Conservation (phyloP, 1,284 basidiomycete genomes). For the Golubevia pallescens region DNA sequence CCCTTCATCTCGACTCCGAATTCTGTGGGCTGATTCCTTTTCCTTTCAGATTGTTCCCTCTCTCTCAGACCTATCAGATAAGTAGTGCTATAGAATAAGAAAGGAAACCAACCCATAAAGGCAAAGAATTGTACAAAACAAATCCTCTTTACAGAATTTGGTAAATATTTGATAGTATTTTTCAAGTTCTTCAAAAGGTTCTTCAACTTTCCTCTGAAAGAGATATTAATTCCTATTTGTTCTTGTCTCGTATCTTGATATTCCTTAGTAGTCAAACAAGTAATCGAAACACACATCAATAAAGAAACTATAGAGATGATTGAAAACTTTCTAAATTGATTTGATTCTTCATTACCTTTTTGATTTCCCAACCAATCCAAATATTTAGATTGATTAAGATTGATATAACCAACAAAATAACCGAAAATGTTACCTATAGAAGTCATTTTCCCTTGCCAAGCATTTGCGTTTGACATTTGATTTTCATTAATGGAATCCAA, state of each 20-base stretch:
- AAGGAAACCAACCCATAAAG: slow-evolving; percentile 79
- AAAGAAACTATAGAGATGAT: slow-evolving; percentile 82
- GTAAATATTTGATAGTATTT: slow-evolving; percentile 34
- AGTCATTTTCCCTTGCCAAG: slow-evolving; percentile 96
- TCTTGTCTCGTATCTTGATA: neutral
- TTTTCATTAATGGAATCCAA: slow-evolving; percentile 84
- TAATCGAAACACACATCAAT: slow-evolving; percentile 80
- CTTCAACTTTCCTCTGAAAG: slow-evolving; percentile 49
- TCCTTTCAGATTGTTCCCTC: too few relatives aligned
- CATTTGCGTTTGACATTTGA: slow-evolving; percentile 88
- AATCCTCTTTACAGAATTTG: slow-evolving; percentile 67
- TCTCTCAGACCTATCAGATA: too few relatives aligned
- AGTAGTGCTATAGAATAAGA: slow-evolving; percentile 1
- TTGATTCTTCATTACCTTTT: too few relatives aligned
- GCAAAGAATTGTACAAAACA: slow-evolving; percentile 82
- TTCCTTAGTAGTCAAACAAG: slow-evolving; percentile 78
- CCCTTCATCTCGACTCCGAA: neutral
- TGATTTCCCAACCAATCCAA: slow-evolving; percentile 83
- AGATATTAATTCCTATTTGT: neutral
- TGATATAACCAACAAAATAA: slow-evolving; percentile 79
- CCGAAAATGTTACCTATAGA: slow-evolving; percentile 94
- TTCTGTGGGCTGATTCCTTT: too few relatives aligned
- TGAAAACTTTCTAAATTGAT: slow-evolving; percentile 94
- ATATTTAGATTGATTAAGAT: slow-evolving; percentile 77
- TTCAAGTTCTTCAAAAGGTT: slow-evolving; percentile 27